Base-by-base conservation (phyloP, 495 filamentous ascomycete species). In the Xanthoparmelia taractica region DNA sequence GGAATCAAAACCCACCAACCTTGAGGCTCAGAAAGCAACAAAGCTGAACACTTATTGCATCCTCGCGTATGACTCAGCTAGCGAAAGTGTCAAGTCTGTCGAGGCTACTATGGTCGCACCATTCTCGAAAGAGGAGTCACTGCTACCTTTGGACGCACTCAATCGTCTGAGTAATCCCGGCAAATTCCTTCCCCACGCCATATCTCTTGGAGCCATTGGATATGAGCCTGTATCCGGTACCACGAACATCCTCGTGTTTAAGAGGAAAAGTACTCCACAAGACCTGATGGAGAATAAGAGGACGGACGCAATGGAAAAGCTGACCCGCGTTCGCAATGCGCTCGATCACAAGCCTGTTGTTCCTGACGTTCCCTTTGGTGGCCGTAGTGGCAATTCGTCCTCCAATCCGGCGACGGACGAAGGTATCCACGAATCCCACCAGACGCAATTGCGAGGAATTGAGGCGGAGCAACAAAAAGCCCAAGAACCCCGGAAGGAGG, bases 181-280 rank as follows among this genome's bases (percentile, higher is more conserved):
- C 27, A 86, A 85, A 63, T 94, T 92, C 71, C 76, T 91, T 40
- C 82, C 87, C 0, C 80, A 90, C 61, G 85, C 92, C 55, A 76
- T 76, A 2, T 73, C 78, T 20, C 80, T 94, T 64, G 78, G 86
- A 66, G 72, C 77, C 15, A 78, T 87, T 47, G 90, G 89, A 2
- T 92, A 87, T 65, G 87, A 89, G 59, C 88, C 92, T 61, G 82
- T 87, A 13, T 85, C 85, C 6, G 87, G 87, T 10, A 79, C 81
- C 61, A 82, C 80, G 8, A 82, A 92, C 69, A 78, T 92, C 11
- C 78, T 92, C 23, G 82, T 94, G 0, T 91, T 92, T 68, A 82
- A 82, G 62, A 87, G 89, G 68, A 73, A 80, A 17, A 71, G 75
- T 18, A 74, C 74, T 13, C 59, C 65, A 34, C 59, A 58, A 23